phyloP scores from a whole-genome alignment of 768 basidiomycete species.

The Amanita thiersii region DNA sequence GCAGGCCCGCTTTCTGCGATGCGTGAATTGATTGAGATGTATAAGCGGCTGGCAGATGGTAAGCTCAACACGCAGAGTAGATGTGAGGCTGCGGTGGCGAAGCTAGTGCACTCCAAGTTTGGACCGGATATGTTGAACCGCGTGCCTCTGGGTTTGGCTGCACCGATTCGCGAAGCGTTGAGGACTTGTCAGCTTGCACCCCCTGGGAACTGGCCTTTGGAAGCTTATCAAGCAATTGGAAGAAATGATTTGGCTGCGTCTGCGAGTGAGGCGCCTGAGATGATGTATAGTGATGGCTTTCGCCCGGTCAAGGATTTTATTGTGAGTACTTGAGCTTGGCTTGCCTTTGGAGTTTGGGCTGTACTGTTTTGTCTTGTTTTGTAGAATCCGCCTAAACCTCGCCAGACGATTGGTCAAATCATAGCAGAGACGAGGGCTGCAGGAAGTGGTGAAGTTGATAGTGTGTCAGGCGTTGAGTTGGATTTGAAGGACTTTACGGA shows the following conservation, averaged over 20 bases:
- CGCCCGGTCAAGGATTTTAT: constrained; percentile 48
- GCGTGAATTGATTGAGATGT: constrained; percentile 46
- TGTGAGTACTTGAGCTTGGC: constrained; percentile 26
- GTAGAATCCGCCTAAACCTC: constrained; percentile 43
- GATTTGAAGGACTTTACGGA: constrained; percentile 67
- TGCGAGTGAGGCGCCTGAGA: constrained; percentile 37
- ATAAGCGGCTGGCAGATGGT: constrained; percentile 51
- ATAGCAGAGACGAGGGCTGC: constrained; percentile 41
- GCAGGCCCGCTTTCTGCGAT: constrained; percentile 50
- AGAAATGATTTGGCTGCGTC: constrained; percentile 69
- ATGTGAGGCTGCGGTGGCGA: constrained; percentile 54
- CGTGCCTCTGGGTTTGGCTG: constrained; percentile 62
- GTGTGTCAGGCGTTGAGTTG: constrained; percentile 64
- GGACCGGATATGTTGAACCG: constrained; percentile 41
- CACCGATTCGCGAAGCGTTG: constrained; percentile 81
- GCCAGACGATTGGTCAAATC: constrained; percentile 44
- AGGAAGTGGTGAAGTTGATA: constrained; percentile 46
- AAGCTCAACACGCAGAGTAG: constrained; percentile 49
- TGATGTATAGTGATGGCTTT: constrained; percentile 45
- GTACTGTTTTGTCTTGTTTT: constrained; percentile 7
- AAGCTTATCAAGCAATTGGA: constrained; percentile 61
- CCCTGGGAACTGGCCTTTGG: constrained; percentile 63
- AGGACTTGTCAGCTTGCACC: constrained; percentile 77
- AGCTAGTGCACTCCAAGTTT: constrained; percentile 41
- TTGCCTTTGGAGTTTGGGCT: neutral